A percentile compares a stretch with the other conserved stretches of the same genome.
Conservation (phyloP, 768 basidiomycete genomes). For the Termitomyces sp. region DNA sequence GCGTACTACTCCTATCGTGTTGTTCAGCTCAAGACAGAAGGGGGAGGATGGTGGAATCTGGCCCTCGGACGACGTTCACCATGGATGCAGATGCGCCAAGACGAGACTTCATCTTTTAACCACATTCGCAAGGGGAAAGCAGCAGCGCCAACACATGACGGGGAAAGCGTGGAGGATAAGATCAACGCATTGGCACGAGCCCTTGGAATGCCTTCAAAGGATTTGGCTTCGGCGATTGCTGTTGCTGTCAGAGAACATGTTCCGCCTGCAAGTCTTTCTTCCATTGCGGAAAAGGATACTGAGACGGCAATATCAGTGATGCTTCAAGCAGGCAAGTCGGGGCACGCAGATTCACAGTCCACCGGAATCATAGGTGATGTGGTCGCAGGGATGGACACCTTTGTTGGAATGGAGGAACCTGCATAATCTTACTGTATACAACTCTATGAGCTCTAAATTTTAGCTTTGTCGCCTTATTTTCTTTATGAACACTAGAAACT, state of each 20-base stretch:
- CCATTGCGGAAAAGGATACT: constrained; percentile 43
- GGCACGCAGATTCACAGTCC: constrained; percentile 12
- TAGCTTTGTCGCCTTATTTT: no score
- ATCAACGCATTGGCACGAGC: constrained; percentile 57
- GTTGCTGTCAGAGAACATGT: constrained; percentile 52
- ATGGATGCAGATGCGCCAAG: neutral
- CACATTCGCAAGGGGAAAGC: constrained; percentile 4
- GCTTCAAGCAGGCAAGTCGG: constrained; percentile 17
- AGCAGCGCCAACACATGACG: neutral
- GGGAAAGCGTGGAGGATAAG: constrained; percentile 41
- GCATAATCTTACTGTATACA: constrained; percentile 8
- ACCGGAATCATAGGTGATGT: constrained; percentile 24
- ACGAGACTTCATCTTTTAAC: neutral
- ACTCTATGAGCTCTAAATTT: neutral
- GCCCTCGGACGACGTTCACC: constrained; percentile 33
- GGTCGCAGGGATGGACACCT: constrained; percentile 28
- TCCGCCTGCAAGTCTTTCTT: constrained; percentile 55
- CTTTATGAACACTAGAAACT: no score
- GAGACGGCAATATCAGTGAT: constrained; percentile 35
- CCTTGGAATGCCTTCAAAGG: constrained; percentile 54
- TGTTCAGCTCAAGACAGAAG: constrained; percentile 35
- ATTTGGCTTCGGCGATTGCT: constrained; percentile 61
- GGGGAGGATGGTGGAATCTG: constrained; percentile 59
- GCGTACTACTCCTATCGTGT: constrained; percentile 48
- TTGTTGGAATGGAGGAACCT: constrained; percentile 45